A percentile compares a stretch with the other conserved stretches of the same genome.
Conservation (phyloP, 805 yeast species). For the Priceomyces medius region DNA sequence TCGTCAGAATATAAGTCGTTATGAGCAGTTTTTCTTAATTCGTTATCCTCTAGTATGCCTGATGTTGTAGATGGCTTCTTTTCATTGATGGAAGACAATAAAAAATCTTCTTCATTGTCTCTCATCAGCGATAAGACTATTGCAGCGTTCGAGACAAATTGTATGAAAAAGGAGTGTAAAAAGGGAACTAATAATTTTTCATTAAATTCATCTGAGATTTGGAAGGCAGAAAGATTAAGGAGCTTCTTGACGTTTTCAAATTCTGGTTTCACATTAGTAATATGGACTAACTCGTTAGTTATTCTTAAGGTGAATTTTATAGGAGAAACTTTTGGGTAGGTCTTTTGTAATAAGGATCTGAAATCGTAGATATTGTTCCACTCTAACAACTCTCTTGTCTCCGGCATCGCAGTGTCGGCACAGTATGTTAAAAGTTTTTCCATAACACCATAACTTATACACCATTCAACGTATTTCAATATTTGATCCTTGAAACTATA, state of each 20-base stretch:
- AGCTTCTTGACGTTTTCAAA: constrained; percentile 27
- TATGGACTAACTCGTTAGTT: constrained; percentile 28
- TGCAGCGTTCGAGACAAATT: constrained; percentile 63
- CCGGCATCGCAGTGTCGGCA: constrained; percentile 51
- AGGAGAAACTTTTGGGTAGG: constrained; percentile 58
- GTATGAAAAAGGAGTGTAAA: constrained; percentile 51
- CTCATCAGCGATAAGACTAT: constrained; percentile 63
- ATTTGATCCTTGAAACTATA: constrained; percentile 57
- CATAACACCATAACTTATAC: constrained; percentile 65
- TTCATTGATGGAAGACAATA: constrained; percentile 48
- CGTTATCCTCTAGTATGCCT: constrained; percentile 8
- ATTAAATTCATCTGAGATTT: constrained; percentile 20
- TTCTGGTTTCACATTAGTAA: constrained; percentile 24
- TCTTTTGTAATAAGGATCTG: constrained; percentile 63
- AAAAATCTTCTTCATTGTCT: constrained; percentile 72
- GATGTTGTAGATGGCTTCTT: constrained; percentile 7
- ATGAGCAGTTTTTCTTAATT: not conserved
- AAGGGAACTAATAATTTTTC: constrained; percentile 35
- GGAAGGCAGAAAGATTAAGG: constrained; percentile 24
- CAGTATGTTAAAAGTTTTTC: constrained; percentile 63
- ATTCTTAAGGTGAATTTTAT: constrained; percentile 52
- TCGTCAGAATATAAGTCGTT: constrained; percentile 1
- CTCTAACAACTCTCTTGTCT: constrained; percentile 35
- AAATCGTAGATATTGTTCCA: constrained; percentile 60
- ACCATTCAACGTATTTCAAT: constrained; percentile 56